Evolutionary conservation across 768 basidiomycete species (phyloP).

Genomic region (Chalciporus piperatus): DNA sequence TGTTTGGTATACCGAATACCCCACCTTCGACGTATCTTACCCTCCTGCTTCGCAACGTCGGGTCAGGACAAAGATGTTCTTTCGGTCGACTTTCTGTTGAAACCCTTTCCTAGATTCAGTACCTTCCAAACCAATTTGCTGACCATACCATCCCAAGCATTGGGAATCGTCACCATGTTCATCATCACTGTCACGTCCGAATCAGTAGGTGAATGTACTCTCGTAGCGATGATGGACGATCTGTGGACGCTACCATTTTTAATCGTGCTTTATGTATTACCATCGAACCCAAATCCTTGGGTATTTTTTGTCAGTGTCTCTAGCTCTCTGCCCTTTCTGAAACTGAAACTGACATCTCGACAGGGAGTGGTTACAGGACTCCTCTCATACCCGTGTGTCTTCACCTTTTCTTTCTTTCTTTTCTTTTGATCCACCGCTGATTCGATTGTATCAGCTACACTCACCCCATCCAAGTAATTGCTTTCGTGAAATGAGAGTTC

Average conservation of each 20-base stretch:
- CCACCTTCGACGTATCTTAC: slow-evolving; percentile 58
- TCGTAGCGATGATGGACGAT: slow-evolving; percentile 52
- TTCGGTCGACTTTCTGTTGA: neutral
- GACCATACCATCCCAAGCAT: slow-evolving; percentile 52
- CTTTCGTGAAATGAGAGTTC: neutral
- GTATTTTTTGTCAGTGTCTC: too few relatives aligned
- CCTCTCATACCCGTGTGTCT: too few relatives aligned
- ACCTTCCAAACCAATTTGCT: slow-evolving; percentile 62
- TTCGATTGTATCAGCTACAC: slow-evolving; percentile 33
- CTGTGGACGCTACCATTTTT: slow-evolving; percentile 63
- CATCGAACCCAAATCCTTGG: too few relatives aligned
- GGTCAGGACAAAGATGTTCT: slow-evolving; percentile 25
- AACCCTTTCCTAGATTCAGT: slow-evolving; percentile 39
- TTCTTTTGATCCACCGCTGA: neutral
- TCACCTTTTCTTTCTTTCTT: too few relatives aligned
- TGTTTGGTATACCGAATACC: slow-evolving; percentile 48
- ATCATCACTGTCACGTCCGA: slow-evolving; percentile 50
- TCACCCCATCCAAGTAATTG: slow-evolving; percentile 46
- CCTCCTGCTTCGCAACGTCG: slow-evolving; percentile 52
- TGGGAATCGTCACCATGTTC: slow-evolving; percentile 53
- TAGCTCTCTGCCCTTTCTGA: too few relatives aligned
- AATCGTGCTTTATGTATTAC: slow-evolving; percentile 37
- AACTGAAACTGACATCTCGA: too few relatives aligned
- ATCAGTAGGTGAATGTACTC: slow-evolving; percentile 49
- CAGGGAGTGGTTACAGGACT: too few relatives aligned